Base-by-base conservation (phyloP, 2,329 filamentous ascomycete genomes). In the Fusarium citri region DNA sequence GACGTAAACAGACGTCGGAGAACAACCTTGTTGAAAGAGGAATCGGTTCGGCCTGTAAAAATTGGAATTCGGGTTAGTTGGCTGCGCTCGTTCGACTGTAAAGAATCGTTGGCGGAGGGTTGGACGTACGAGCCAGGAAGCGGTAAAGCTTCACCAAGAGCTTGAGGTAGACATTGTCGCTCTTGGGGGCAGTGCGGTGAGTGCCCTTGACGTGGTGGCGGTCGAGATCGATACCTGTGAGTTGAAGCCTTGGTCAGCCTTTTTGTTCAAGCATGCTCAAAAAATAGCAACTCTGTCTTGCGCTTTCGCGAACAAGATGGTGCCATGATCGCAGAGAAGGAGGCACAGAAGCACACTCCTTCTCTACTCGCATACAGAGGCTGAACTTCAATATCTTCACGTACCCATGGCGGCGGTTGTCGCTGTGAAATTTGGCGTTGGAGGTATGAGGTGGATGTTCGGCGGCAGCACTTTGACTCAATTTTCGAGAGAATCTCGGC, bases 1-100 rank as follows among this genome's bases (percentile, higher is more conserved):
- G 94, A 97, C 93, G 96, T 97, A 83, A 97, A 97, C 70, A 99
- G 92, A 80, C 96, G 93, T 83, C 95, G 94, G 80, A 99, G 93
- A 81, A 99, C 90, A 80, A 96, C 93, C 89, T 97, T 97, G 92
- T 99, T 99, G 93, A 99, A 99, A 86, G 89, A 89, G 75, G 94
- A 89, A 84, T 98, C 96, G 82, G 96, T 99, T 82, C 96, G 94
- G 86, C 94, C 93, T 97, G 57, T 8, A 40, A 48, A 48, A n/a
- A 31, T 20, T 31, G 34, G 22, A 40, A 45, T 5, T 10, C 25
- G 50, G 50, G 55, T 71, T 68, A 73, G 61, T 54, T 54, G 41
- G 51, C 23, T 51, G 43, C 23, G 45, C 31, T 57, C 41, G 42
- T 56, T 51, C 48, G 30, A 40, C 11, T 40, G 48, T 57, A 48